A percentile compares a stretch with the other conserved stretches of the same genome.
These are phyloP conservation scores for Talaromyces islandicus DNA, from an alignment of 2,329 filamentous ascomycete genomes.

Conservation along the genomic window DNA sequence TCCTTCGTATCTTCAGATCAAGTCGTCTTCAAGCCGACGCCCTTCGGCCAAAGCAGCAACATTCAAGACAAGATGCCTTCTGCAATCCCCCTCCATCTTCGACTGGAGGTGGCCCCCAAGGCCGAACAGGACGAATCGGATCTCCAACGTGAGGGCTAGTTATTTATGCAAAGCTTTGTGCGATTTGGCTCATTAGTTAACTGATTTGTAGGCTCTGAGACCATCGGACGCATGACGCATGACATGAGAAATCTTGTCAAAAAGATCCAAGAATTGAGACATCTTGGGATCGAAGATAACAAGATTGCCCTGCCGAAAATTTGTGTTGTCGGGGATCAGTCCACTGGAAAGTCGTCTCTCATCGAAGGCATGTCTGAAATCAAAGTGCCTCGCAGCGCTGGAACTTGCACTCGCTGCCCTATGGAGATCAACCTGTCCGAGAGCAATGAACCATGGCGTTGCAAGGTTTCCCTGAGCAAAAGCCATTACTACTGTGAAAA, in stretches of 20 bases:
- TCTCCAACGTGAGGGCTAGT: neutral
- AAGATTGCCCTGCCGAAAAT: conserved; percentile 67
- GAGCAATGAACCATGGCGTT: conserved; percentile 55
- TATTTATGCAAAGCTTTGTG: neutral
- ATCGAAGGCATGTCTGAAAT: conserved; percentile 61
- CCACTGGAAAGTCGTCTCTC: conserved; percentile 69
- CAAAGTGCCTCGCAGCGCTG: conserved; percentile 62
- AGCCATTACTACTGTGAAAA: conserved; percentile 52
- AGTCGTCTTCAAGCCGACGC: neutral
- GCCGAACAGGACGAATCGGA: neutral
- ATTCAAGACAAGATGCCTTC: neutral
- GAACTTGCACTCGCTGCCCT: conserved; percentile 74
- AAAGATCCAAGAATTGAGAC: conserved; percentile 55
- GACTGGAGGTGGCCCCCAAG: neutral
- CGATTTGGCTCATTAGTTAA: neutral
- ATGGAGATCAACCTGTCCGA: conserved; percentile 68
- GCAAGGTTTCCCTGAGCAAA: conserved; percentile 59
- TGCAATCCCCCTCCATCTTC: neutral
- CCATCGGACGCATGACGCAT: conserved; percentile 23
- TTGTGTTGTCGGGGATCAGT: conserved; percentile 79
- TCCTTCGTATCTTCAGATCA: neutral
- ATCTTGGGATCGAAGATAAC: conserved; percentile 65
- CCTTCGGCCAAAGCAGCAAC: neutral
- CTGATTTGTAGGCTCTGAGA: conserved; percentile 8
- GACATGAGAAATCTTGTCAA: conserved; percentile 34